Base-by-base conservation (phyloP, 768 basidiomycete species). In the Hypsizygus marmoreus region DNA sequence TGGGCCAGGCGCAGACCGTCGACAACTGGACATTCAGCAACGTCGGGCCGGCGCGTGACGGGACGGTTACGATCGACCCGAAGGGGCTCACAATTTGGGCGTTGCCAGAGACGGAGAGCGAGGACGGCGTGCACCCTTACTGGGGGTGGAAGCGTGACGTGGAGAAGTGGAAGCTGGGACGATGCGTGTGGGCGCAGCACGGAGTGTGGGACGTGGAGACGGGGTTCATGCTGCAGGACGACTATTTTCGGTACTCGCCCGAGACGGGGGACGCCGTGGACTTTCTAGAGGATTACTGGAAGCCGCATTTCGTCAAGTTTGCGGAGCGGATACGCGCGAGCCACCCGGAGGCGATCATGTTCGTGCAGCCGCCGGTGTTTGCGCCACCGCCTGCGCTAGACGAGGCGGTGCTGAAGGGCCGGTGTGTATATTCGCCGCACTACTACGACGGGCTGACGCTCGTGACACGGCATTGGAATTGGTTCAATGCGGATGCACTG, bases 381-480 rank as follows among this genome's bases (percentile, higher is more conserved):
- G 84, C 82, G 0, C 67, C 71, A 1, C 95, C 95, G 0, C 92
- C 94, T 0, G 55, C 64, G 1, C 65, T 81, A 12, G 75, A 77
- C 6, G 75, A 78, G 17, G 75, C 77, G 7, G 47, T 59, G 11
- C 65, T 82, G 13, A 75, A 79, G 11, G 84, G 94, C 2, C 82
- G 86, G 2, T 84, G 77, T 22, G 81, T 71, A 24, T 86, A 90
- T 53, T 84, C 88, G 4, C 75, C 84, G 0, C 95, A 98, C 63
- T 98, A 93, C 64, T 98, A 97, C 59, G 95, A 98, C 56, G 95
- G 95, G 1, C 71, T 97, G 30, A 98, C 95, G 0, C 79, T 98
- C 31, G 73, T 98, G n/a, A 89, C 90, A 25, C 76, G 91, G 26
- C 91, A 94, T 57, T 94, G 90, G 91, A 87, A 93, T 61, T 86